These are phyloP conservation scores for Piper longum DNA, from an alignment of 164 flowering plant species.

Conservation along the genomic window DNA sequence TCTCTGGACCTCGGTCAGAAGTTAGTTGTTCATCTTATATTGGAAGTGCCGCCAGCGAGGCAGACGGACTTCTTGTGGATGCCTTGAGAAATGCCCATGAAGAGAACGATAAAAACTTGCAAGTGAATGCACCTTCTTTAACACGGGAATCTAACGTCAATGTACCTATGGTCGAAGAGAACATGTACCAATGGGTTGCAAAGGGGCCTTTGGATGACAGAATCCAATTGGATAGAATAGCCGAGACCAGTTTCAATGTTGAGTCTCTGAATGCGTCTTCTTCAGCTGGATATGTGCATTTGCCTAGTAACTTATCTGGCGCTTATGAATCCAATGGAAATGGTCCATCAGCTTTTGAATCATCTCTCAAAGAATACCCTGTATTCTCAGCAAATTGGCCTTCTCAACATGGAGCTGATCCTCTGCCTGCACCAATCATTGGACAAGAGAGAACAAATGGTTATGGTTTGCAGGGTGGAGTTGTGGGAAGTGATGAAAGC, in stretches of 20 bases:
- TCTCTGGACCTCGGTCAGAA: constrained; percentile 21
- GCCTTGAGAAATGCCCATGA: constrained; percentile 5
- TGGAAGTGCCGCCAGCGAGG: constrained; percentile 7
- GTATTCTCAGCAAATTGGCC: constrained; percentile 13
- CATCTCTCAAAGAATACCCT: constrained; percentile 11
- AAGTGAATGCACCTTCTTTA: neutral
- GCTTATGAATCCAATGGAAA: constrained; percentile 13
- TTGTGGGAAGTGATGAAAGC: constrained; percentile 8
- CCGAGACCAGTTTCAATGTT: constrained; percentile 1
- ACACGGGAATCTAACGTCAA: constrained; percentile 4
- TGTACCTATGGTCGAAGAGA: constrained; percentile 1
- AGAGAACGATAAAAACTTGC: constrained; percentile 7
- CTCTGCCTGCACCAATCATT: constrained; percentile 12
- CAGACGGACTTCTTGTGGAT: constrained; percentile 14
- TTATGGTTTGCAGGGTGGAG: constrained; percentile 15
- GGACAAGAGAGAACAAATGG: constrained; percentile 15
- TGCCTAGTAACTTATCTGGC: constrained; percentile 7
- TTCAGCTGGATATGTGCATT: constrained; percentile 1
- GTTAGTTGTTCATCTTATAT: constrained; percentile 17
- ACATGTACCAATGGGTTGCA: neutral
- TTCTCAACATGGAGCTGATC: constrained; percentile 9
- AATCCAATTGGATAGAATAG: constrained; percentile 3
- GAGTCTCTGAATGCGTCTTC: constrained; percentile 1
- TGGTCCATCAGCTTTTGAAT: constrained; percentile 14
- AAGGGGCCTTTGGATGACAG: constrained; percentile 1